A percentile compares a stretch with the other conserved stretches of the same genome.
phyloP scores from a whole-genome alignment of 106 monocot species.

The Vanilla planifolia region DNA sequence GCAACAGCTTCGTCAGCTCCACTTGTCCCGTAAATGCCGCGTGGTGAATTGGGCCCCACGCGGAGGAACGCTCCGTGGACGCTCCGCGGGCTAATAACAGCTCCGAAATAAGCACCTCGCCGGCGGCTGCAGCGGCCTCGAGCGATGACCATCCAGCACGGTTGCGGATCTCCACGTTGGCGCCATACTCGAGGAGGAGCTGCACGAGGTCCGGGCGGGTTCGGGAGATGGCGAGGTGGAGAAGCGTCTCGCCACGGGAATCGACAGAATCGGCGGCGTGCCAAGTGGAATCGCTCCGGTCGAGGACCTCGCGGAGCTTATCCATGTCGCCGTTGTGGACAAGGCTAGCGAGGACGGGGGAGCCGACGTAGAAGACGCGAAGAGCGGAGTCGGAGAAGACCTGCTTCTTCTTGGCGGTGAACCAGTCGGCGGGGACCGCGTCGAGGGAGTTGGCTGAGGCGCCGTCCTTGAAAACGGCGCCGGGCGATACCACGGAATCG shows the following conservation, averaged over 20 bases:
- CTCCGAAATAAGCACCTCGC: conserved; percentile 41
- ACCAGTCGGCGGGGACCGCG: conserved; percentile 40
- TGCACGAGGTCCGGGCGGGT: conserved; percentile 42
- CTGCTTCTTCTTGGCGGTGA: conserved; percentile 45
- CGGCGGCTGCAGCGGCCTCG: conserved; percentile 35
- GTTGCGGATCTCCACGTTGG: conserved; percentile 22
- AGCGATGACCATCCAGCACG: conserved; percentile 34
- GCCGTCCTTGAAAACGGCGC: conserved; percentile 28
- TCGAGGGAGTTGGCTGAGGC: conserved; percentile 7
- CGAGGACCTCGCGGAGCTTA: conserved; percentile 28
- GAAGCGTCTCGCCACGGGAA: conserved; percentile 21
- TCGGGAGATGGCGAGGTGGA: conserved; percentile 27
- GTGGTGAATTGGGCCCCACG: conserved; percentile 33
- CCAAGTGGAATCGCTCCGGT: conserved; percentile 43
- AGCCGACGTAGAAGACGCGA: conserved; percentile 31
- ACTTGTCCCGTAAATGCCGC: conserved; percentile 23
- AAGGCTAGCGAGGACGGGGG: conserved; percentile 31
- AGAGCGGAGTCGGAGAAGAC: conserved; percentile 41
- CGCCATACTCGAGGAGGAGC: conserved; percentile 48
- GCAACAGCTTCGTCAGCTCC: conserved; percentile 29
- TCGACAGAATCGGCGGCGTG: conserved; percentile 30
- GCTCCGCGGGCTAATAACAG: conserved; percentile 29
- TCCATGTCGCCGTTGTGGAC: conserved; percentile 30
- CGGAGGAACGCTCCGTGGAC: conserved; percentile 20
- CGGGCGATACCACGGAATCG: conserved; percentile 45